Evolutionary conservation across 75 land plant species (phyloP).

Genomic region (Cryptomeria japonica): DNA sequence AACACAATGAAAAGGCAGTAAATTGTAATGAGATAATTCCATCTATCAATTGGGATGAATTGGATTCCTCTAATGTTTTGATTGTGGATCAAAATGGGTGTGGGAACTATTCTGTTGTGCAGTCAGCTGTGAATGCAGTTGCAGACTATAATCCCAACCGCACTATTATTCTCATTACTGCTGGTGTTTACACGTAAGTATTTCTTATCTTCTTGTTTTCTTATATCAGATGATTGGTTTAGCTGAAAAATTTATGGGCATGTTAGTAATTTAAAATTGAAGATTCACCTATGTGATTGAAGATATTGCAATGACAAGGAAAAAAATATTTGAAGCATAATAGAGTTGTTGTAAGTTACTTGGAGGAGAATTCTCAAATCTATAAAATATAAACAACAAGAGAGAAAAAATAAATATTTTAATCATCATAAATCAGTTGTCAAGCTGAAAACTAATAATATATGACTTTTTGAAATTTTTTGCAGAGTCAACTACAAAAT

Average conservation of each 20-base stretch:
- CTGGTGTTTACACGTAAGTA: slow-evolving; percentile 74
- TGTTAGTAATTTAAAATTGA: not conserved
- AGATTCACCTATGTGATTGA: too few species aligned
- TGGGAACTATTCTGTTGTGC: slow-evolving; percentile 68
- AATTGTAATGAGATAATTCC: slow-evolving; percentile 3
- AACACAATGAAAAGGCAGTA: not conserved
- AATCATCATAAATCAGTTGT: too few species aligned
- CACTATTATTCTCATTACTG: slow-evolving; percentile 68
- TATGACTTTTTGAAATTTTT: too few species aligned
- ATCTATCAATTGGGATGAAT: not conserved
- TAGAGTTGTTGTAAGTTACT: too few species aligned
- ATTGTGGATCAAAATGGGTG: slow-evolving; percentile 66
- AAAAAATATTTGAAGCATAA: too few species aligned
- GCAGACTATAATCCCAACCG: slow-evolving; percentile 40
- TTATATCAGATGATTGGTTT: too few species aligned
- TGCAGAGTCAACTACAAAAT: too few species aligned
- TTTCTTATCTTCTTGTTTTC: not conserved
- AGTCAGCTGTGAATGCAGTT: slow-evolving; percentile 78
- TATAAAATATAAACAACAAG: too few species aligned
- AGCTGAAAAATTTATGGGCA: not conserved
- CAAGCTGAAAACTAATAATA: too few species aligned
- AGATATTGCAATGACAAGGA: too few species aligned
- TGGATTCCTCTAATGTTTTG: slow-evolving; percentile 14
- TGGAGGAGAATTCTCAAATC: too few species aligned
- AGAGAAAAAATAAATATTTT: too few species aligned